Base-by-base conservation (phyloP, 1,284 basidiomycete species). In the Exobasidium cylindrosporum region DNA sequence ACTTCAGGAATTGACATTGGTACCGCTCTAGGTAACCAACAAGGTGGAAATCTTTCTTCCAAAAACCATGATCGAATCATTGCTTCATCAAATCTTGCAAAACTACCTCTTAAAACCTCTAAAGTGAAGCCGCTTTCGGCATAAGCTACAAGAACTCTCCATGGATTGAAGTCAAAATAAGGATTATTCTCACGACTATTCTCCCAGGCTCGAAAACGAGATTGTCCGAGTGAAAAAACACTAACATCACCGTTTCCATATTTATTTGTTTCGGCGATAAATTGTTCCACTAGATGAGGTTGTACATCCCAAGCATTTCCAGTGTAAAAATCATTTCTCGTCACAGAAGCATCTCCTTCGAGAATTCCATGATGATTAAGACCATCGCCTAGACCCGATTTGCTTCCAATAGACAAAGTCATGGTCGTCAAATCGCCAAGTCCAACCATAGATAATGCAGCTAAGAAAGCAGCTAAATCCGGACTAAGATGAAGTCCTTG, bases 391-490 rank as follows among this genome's bases (percentile, higher is more conserved):
- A 40, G 35, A 40, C 35, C 35, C 10, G 7, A 7, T 40, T 40
- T 40, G 17, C 35, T 40, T 40, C 35, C 35, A 17, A 40, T 40
- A 17, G 44, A 65, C 57, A 26, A 74, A 59, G 62, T 81, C 77
- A 5, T 76, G 76, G 49, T 71, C 70, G 60, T 75, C 72, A 26
- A 71, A 49, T 44, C 35, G 35, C 35, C 35, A 7, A 40, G 7
- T 10, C 35, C 35, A 17, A 40, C 35, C 35, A 73, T 66, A 13
- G 69, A 71, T 35, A 77, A 56, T 31, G 61, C 35, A 30, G 63
- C 63, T 17, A 81, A 63, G 24, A 78, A 53, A 0, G 50, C 65
- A 11, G 67, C 65, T 23, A 80, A 64, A 57, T 80, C 79, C 5
- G 69, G 68, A 10, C 59, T 69, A 32, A 80, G 65, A 49, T 73